phyloP scores from a whole-genome alignment of 2,329 filamentous ascomycete species.

The Cercospora berteroae region DNA sequence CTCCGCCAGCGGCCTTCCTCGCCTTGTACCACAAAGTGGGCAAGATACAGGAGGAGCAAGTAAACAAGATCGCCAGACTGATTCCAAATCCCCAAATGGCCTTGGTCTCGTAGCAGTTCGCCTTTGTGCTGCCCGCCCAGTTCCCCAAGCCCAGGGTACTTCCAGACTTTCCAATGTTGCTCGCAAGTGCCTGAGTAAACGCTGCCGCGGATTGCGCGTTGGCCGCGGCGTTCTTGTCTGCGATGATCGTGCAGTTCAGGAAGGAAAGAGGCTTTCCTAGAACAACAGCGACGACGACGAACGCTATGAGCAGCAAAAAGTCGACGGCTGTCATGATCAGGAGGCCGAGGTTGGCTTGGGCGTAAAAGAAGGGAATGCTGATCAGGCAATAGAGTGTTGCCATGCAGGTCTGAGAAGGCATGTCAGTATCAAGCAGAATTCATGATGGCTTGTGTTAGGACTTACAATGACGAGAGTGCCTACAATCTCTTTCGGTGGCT shows the following conservation, averaged over 20 bases:
- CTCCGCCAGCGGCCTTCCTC: slow-evolving; percentile 41
- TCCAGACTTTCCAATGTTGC: slow-evolving; percentile 53
- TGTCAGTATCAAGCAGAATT: not conserved
- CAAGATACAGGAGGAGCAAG: slow-evolving; percentile 45
- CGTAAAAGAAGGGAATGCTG: slow-evolving; percentile 76
- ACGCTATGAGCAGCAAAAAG: slow-evolving; percentile 67
- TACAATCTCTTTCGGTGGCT: slow-evolving; percentile 70
- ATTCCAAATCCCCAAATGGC: slow-evolving; percentile 84
- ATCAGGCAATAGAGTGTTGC: slow-evolving; percentile 70
- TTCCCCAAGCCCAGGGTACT: slow-evolving; percentile 50
- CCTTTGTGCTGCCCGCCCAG: slow-evolving; percentile 60
- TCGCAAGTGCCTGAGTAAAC: slow-evolving; percentile 54
- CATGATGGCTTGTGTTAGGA: not conserved
- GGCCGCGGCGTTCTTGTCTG: slow-evolving; percentile 45
- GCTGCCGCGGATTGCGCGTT: slow-evolving; percentile 51
- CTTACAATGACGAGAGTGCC: slow-evolving; percentile 77
- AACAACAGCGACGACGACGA: slow-evolving; percentile 72
- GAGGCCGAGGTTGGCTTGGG: slow-evolving; percentile 72
- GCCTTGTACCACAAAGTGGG: slow-evolving; percentile 52
- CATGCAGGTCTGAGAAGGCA: slow-evolving; percentile 63
- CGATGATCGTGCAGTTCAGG: slow-evolving; percentile 65
- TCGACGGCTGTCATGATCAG: slow-evolving; percentile 70
- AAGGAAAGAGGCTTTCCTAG: slow-evolving; percentile 78
- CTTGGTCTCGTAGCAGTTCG: slow-evolving; percentile 80
- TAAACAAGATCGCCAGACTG: slow-evolving; percentile 61